phyloP scores from a whole-genome alignment of 345 rosid species.

The Rhodomyrtus tomentosa region DNA sequence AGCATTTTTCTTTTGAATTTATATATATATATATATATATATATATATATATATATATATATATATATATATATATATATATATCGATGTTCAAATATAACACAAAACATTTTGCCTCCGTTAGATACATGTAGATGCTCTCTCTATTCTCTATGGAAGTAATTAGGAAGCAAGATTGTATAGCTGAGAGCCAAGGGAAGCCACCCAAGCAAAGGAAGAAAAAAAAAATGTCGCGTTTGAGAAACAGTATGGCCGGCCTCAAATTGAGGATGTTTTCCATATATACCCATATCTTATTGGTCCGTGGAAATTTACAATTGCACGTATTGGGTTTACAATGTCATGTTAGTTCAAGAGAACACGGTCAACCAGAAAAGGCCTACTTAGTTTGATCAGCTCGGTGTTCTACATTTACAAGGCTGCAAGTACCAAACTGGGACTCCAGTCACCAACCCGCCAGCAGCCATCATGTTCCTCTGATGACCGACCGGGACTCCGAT shows the following conservation, averaged over 20 bases:
- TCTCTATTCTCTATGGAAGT: not conserved
- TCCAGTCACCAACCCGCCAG: conserved; percentile 25
- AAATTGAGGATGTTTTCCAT: not conserved
- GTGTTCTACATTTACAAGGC: not conserved
- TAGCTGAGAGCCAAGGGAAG: not conserved
- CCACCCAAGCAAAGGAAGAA: not conserved
- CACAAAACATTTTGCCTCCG: not conserved
- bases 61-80: too few relatives aligned
- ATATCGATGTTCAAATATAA: not conserved
- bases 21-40: too few relatives aligned
- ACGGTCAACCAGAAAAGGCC: not conserved
- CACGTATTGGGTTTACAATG: not conserved
- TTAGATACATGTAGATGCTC: not conserved
- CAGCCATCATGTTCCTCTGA: not conserved
- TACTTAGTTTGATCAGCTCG: not conserved
- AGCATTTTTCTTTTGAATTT: too few relatives aligned
- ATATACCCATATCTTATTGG: not conserved
- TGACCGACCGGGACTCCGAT: not conserved
- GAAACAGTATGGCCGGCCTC: not conserved
- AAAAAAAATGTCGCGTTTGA: not conserved
- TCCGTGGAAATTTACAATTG: not conserved
- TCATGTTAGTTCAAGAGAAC: not conserved
- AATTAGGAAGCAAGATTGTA: not conserved
- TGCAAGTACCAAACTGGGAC: conserved; percentile 29
- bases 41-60: too few relatives aligned